These are phyloP conservation scores for Pythium sp. DNA, from an alignment of 352 stramenopile genomes.

Conservation along the genomic window DNA sequence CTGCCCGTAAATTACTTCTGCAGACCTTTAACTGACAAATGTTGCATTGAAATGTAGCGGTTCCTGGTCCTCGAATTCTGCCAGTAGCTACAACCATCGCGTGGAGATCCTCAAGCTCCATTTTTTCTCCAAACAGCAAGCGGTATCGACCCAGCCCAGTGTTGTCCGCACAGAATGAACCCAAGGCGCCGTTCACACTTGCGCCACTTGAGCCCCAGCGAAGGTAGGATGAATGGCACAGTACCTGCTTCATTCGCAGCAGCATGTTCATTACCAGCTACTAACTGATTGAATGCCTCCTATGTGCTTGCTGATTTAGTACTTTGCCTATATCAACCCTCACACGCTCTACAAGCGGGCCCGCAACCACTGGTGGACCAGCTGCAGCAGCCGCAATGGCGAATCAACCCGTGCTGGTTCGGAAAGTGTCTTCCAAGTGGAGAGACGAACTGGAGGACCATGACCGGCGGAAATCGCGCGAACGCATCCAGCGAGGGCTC, in stretches of 20 bases:
- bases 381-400: not conserved
- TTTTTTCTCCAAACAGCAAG: slow-evolving; percentile 18
- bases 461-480: slow-evolving; percentile 60
- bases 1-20: not conserved
- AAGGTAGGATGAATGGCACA: not conserved
- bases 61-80: slow-evolving; percentile 13
- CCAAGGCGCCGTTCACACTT: slow-evolving; percentile 7
- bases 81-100: slow-evolving; percentile 23
- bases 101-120: slow-evolving; percentile 16
- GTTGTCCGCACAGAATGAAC: not conserved
- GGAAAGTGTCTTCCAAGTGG: slow-evolving; percentile 50
- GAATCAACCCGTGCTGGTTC: slow-evolving; percentile 41
- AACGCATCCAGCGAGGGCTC: slow-evolving; percentile 64
- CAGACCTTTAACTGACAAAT: not conserved
- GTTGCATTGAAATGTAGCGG: not conserved
- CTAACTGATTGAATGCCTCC: not conserved
- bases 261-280: not conserved
- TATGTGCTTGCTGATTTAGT: not conserved
- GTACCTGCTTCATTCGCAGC: no score
- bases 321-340: slow-evolving; percentile 9
- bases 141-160: slow-evolving; percentile 5
- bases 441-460: slow-evolving; percentile 47
- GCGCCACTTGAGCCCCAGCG: slow-evolving; percentile 9
- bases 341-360: slow-evolving; percentile 4
- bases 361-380: not conserved